These are phyloP conservation scores for Abrus pulchellus DNA, from an alignment of 306 rosid species.

Conservation along the genomic window DNA sequence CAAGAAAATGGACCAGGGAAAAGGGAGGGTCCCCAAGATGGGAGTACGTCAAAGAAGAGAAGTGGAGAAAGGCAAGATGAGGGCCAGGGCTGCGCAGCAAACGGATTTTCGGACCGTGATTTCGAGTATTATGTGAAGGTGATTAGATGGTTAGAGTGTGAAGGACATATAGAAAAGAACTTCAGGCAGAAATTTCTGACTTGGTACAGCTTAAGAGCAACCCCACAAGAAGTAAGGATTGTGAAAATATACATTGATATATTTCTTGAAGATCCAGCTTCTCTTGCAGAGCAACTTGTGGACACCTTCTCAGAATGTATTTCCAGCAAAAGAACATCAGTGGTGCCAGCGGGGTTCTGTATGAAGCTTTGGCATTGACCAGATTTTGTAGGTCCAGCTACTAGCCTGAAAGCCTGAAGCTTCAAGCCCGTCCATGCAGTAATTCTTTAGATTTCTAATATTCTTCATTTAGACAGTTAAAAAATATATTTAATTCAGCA, in stretches of 20 bases:
- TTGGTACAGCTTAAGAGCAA: constrained; percentile 95
- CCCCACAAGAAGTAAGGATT: constrained; percentile 74
- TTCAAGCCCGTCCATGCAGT: constrained; percentile 50
- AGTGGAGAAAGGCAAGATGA: constrained; percentile 65
- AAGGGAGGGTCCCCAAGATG: constrained; percentile 76
- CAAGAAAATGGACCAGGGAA: constrained; percentile 67
- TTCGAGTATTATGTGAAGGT: constrained; percentile 91
- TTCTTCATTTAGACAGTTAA: constrained; percentile 56
- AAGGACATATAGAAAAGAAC: constrained; percentile 91
- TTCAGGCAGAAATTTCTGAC: constrained; percentile 96
- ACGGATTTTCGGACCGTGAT: constrained; percentile 63
- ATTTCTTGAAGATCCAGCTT: constrained; percentile 80
- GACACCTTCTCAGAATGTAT: constrained; percentile 90
- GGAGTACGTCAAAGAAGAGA: constrained; percentile 82
- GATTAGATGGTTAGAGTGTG: constrained; percentile 92
- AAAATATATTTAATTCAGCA: constrained; percentile 57
- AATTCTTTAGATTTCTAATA: constrained; percentile 65
- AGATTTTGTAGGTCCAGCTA: constrained; percentile 43
- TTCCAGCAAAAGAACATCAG: constrained; percentile 74
- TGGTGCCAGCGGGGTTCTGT: constrained; percentile 86
- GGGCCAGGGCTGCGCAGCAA: constrained; percentile 57
- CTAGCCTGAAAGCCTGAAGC: constrained; percentile 19
- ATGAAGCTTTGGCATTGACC: constrained; percentile 94
- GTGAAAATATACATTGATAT: constrained; percentile 85
- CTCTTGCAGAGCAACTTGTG: constrained; percentile 94